Evolutionary conservation across 768 basidiomycete species (phyloP).

Genomic region (Asterophora parasitica): DNA sequence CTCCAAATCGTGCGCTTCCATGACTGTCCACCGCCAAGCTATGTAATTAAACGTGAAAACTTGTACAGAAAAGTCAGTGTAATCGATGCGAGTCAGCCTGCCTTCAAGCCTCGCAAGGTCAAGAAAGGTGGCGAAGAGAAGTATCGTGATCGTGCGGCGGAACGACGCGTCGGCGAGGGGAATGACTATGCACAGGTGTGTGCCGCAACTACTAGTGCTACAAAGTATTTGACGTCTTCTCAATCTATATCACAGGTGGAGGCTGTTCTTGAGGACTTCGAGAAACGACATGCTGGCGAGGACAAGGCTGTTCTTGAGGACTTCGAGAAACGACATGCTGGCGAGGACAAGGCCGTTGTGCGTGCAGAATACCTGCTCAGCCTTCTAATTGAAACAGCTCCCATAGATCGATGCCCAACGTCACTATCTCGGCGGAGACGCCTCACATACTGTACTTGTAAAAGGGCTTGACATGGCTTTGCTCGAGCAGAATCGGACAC

Average conservation of each 20-base stretch:
- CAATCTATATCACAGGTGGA: conserved; percentile 53
- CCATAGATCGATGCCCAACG: conserved; percentile 67
- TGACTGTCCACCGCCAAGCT: background rate
- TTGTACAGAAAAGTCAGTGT: conserved; percentile 37
- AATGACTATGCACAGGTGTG: conserved; percentile 74
- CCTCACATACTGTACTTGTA: conserved; percentile 79
- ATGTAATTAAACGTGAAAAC: background rate
- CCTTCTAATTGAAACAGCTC: background rate
- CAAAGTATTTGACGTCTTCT: background rate
- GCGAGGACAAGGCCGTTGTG: conserved; percentile 57
- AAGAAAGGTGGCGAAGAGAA: conserved; percentile 49
- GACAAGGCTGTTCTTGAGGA: conserved; percentile 54
- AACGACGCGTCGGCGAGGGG: conserved; percentile 59
- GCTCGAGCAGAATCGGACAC: conserved; percentile 78
- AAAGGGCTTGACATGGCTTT: conserved; percentile 88
- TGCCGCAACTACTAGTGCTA: conserved; percentile 8
- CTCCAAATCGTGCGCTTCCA: conserved; percentile 25
- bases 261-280: conserved; percentile 78
- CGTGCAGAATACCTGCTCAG: conserved; percentile 16
- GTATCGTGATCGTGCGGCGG: conserved; percentile 75
- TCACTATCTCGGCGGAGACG: conserved; percentile 78
- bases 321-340: conserved; percentile 48
- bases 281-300: conserved; percentile 53
- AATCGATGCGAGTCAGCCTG: conserved; percentile 48
- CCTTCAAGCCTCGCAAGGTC: conserved; percentile 80